Base-by-base conservation (phyloP, 257 asterid genomes). In the Ilex aquifolium region DNA sequence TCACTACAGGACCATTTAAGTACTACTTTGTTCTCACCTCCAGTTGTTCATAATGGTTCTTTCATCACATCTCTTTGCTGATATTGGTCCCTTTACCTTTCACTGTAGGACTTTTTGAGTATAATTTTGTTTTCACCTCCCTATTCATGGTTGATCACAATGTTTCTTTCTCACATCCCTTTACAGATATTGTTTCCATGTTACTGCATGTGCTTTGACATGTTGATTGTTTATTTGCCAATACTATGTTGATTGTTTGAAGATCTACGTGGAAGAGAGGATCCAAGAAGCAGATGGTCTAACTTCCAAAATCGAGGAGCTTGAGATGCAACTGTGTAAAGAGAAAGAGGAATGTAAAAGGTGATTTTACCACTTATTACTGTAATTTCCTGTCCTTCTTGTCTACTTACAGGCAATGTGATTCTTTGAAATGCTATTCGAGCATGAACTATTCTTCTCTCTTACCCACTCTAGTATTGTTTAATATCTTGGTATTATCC, bases 311-410 rank as follows among this genome's bases (percentile, higher is more conserved):
- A 66, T 77, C 70, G 84, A 85, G 63, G 95, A 92, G 49, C 88
- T 92, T 79, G 97, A 87, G 78, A 64, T 64, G 71, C 88, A 80
- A 64, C 82, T 87, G 57, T 71, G 77, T 71, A 74, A 68, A 71
- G 97, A 89, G 78, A 77, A 82, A 59, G 99, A 89, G 65, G 96
- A 92, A 61, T 70, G 81, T 66, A 83, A 74, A 71, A 87, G 95
- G 98, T 92, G 62, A 30, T 27, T 16, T 17, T 44, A 13, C 57
- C 48, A 56, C 40, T 30, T 60, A 36, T 32, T 17, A 1, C n/a
- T 6, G 57, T 1, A 6, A 21, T 52, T 49, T 53, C 65, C 61
- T 16, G 58, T 32, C 58, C 60, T 65, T 63, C 62, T 66, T 21
- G 36, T 67, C 66, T 31, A 44, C 69, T 54, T 61, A 62, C 1